Conservation (phyloP, 192 early-diverging fungal species). For the Coemansia sp. region DNA sequence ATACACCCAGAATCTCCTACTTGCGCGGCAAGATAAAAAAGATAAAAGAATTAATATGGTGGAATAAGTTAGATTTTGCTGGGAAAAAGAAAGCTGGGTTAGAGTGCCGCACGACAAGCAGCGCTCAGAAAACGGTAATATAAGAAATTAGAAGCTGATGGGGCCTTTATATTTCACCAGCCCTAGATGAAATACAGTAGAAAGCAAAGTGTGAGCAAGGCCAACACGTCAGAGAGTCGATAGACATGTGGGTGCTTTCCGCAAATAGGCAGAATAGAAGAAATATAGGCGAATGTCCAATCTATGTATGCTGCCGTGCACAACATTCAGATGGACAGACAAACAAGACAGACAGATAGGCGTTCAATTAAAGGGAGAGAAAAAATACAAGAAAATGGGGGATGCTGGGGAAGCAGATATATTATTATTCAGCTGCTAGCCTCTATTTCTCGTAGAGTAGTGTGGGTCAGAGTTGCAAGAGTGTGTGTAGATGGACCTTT, state of each 20-base stretch:
- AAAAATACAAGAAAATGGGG: too few species aligned
- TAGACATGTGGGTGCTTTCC: not conserved
- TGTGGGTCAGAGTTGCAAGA: not conserved
- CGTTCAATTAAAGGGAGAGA: not conserved
- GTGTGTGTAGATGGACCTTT: not conserved
- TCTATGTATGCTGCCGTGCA: constrained; percentile 1
- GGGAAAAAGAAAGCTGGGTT: too few species aligned
- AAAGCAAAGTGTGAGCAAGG: not conserved
- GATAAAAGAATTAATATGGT: not conserved
- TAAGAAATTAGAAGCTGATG: not conserved
- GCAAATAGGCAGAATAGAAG: not conserved
- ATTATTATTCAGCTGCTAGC: constrained; percentile 3
- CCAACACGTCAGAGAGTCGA: not conserved
- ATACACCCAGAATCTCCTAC: not conserved
- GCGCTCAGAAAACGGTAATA: not conserved
- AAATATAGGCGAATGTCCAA: constrained; percentile 1
- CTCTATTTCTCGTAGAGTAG: not conserved
- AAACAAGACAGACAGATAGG: not conserved
- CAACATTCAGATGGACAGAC: not conserved
- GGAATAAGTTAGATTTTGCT: not conserved
- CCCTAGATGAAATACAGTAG: not conserved
- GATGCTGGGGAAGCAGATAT: not conserved
- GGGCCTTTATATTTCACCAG: not conserved
- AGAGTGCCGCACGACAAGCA: not conserved
- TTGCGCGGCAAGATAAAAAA: not conserved